phyloP scores from a whole-genome alignment of 768 basidiomycete species.

The Tylopilus vinaceipallidus region DNA sequence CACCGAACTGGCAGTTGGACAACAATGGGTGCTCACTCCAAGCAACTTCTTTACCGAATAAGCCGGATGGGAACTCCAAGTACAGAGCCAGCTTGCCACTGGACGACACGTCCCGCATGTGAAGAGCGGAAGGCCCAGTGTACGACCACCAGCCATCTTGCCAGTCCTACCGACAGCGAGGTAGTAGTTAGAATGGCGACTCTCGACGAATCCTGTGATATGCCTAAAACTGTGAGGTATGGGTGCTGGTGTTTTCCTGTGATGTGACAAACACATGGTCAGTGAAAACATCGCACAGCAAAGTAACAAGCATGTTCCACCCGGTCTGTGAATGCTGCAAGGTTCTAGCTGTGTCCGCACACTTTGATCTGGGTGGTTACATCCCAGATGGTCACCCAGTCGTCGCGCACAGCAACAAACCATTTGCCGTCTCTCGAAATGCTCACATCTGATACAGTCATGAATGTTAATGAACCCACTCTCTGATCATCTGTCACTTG shows the following conservation, averaged over 20 bases:
- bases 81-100: background rate
- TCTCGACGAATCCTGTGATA: no score
- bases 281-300: background rate
- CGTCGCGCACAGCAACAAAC: background rate
- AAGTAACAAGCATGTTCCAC: background rate
- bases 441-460: conserved; percentile 1
- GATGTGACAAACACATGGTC: no score
- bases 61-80: conserved; percentile 1
- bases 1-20: background rate
- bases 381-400: background rate
- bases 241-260: no score
- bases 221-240: no score
- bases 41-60: background rate
- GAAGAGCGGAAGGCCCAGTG: background rate
- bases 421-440: background rate
- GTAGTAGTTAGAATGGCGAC: background rate
- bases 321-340: background rate
- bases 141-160: background rate
- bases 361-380: background rate
- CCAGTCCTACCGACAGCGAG: background rate
- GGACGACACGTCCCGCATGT: background rate
- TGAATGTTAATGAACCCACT: background rate
- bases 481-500: conserved; percentile 2
- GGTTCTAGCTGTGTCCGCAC: background rate
- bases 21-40: background rate